Percentiles rank a stretch among this genome's conserved stretches.
Conservation (phyloP, 2,329 filamentous ascomycete species). For the Colletotrichum trifolii region DNA sequence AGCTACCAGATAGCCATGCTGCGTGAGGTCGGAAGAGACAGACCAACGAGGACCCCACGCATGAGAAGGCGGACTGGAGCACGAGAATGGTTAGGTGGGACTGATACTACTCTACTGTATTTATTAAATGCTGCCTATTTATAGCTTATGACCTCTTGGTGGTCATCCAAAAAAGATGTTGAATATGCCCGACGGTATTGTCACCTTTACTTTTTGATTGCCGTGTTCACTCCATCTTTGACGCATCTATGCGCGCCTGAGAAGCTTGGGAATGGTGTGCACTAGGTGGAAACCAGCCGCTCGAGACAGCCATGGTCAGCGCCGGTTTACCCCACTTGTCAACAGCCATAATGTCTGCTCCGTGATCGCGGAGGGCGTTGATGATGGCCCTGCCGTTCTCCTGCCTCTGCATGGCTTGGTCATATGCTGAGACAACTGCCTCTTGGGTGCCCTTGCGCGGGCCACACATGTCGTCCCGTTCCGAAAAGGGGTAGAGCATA, state of each 20-base stretch:
- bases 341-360: no score
- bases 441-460: no score
- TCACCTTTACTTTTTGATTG: background rate
- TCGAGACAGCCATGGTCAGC: no score
- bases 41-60: background rate
- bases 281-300: no score
- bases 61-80: background rate
- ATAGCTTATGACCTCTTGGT: background rate
- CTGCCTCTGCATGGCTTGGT: no score
- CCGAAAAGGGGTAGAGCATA: fast-evolving
- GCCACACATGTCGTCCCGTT: fast-evolving
- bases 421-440: no score
- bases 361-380: constrained; percentile 47
- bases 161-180: background rate
- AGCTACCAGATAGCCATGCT: background rate
- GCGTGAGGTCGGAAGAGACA: background rate
- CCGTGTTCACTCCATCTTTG: background rate
- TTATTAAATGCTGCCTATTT: background rate
- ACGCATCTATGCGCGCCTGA: no score
- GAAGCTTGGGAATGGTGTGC: no score
- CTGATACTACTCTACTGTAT: background rate
- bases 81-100: background rate
- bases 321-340: no score
- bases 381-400: constrained; percentile 55
- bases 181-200: background rate